Conservation (phyloP, 202 grass and related monocot species). For the Saccharum hybrid region DNA sequence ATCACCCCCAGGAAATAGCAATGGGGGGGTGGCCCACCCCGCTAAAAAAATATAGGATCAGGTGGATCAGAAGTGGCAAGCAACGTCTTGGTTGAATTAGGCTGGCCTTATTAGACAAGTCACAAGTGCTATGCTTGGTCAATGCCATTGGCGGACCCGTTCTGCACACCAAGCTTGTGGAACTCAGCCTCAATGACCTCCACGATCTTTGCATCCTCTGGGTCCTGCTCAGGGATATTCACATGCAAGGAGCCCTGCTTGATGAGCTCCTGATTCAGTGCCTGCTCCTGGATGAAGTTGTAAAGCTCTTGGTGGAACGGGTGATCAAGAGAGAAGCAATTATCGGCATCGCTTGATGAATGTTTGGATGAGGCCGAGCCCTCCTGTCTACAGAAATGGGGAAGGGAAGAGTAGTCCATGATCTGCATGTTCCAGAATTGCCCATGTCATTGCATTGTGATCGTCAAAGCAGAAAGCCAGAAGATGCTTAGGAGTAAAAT, state of each 20-base stretch:
- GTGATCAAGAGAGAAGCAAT: slow-evolving; percentile 71
- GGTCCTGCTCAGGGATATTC: slow-evolving; percentile 66
- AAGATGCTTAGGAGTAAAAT: neutral
- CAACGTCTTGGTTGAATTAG: neutral
- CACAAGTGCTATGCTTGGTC: slow-evolving; percentile 23
- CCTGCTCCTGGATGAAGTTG: slow-evolving; percentile 64
- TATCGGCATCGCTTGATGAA: slow-evolving; percentile 14
- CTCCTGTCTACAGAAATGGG: slow-evolving; percentile 71
- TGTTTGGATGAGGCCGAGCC: slow-evolving; percentile 52
- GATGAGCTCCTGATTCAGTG: slow-evolving; percentile 50
- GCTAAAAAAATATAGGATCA: slow-evolving; percentile 38
- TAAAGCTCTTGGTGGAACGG: slow-evolving; percentile 85
- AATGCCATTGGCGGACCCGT: slow-evolving; percentile 40
- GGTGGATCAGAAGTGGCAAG: slow-evolving; percentile 28
- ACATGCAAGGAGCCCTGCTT: slow-evolving; percentile 77
- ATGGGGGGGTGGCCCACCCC: slow-evolving; percentile 21
- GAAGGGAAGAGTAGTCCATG: slow-evolving; percentile 74
- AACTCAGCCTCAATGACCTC: slow-evolving; percentile 70
- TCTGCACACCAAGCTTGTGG: slow-evolving; percentile 67
- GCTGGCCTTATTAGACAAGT: slow-evolving; percentile 11
- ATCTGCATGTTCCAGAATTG: slow-evolving; percentile 57
- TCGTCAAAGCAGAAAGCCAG: neutral
- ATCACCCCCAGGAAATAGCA: slow-evolving; percentile 33
- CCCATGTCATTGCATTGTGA: neutral
- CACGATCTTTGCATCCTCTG: slow-evolving; percentile 60